phyloP scores from a whole-genome alignment of 345 rosid species.

The Lenwebbia sp. region DNA sequence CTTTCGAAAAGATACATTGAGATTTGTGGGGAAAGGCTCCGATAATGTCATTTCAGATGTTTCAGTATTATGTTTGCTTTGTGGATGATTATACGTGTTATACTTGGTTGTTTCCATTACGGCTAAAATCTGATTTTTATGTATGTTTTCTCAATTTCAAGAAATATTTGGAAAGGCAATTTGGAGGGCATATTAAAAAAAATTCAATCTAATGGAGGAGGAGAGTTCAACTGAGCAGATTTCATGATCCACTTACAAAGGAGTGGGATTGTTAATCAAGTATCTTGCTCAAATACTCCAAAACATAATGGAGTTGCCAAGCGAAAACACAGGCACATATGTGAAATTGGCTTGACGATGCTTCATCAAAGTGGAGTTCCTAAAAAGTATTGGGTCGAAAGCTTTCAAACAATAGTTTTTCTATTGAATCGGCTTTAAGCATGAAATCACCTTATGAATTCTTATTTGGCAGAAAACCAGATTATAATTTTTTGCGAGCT shows the following conservation, averaged over 20 bases:
- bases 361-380: too few species aligned
- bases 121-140: not conserved
- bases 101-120: not conserved
- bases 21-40: not conserved
- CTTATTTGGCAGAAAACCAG: too few species aligned
- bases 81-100: not conserved
- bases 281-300: not conserved
- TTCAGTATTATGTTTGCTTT: not conserved
- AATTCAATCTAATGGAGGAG: too few species aligned
- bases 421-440: too few species aligned
- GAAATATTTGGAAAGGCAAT: not conserved
- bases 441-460: too few species aligned
- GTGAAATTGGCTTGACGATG: too few species aligned
- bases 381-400: too few species aligned
- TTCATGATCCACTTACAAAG: not conserved
- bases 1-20: not conserved
- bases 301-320: rapidly evolving
- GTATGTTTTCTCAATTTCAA: not conserved
- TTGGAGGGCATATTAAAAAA: not conserved
- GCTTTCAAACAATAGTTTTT: too few species aligned
- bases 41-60: not conserved
- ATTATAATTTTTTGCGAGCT: too few species aligned
- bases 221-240: too few species aligned
- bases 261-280: not conserved
- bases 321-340: not conserved